A percentile compares a stretch with the other conserved stretches of the same genome.
Evolutionary conservation across 441 rosid species (phyloP).

Genomic region (Adansonia grandidieri): DNA sequence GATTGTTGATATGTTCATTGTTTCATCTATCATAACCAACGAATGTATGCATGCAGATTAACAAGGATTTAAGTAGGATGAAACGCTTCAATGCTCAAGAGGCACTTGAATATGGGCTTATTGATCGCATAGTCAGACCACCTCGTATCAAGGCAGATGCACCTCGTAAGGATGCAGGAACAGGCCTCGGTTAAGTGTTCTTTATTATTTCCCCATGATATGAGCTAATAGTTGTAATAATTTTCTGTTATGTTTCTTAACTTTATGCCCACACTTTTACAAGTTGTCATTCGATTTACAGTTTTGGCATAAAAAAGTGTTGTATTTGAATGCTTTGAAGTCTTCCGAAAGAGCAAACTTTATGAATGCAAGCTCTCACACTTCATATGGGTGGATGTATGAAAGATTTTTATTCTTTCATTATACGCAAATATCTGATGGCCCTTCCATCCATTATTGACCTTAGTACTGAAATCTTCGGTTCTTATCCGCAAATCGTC

Average conservation of each 20-base stretch:
- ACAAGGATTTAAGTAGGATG: slow-evolving; percentile 63
- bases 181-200: slow-evolving; percentile 60
- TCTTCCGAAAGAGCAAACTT: neutral
- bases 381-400: neutral
- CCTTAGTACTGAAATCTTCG: too few relatives aligned
- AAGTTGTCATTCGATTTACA: slow-evolving; percentile 18
- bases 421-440: neutral
- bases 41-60: slow-evolving; percentile 50
- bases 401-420: neutral
- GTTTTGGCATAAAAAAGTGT: neutral
- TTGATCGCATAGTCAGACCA: slow-evolving; percentile 72
- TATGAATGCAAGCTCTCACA: neutral
- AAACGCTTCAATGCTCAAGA: slow-evolving; percentile 72
- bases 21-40: neutral
- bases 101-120: slow-evolving; percentile 82
- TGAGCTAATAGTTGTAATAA: slow-evolving; percentile 16
- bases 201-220: neutral
- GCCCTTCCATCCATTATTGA: too few relatives aligned
- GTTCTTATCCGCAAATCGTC: too few relatives aligned
- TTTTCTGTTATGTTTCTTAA: slow-evolving; percentile 4
- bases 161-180: slow-evolving; percentile 52
- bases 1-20: neutral
- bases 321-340: slow-evolving; percentile 22
- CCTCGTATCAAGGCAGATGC: slow-evolving; percentile 60
- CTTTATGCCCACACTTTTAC: slow-evolving; percentile 24